Percentiles rank a stretch among this genome's conserved stretches.
Evolutionary conservation across 164 flowering plant species (phyloP).

Genomic region (Hamamelis virginiana): DNA sequence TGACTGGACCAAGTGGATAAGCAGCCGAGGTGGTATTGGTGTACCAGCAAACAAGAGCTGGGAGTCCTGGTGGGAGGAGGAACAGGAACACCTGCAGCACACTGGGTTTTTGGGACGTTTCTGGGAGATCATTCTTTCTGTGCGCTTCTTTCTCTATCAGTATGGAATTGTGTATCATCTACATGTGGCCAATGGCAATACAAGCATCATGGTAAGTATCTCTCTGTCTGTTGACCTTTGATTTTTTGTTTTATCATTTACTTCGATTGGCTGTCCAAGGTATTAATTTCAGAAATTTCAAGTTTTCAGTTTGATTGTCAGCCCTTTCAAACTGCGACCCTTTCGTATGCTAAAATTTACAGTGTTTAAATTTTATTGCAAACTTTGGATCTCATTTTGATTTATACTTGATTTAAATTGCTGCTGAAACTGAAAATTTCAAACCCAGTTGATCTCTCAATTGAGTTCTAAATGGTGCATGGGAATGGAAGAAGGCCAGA

Average conservation of each 20-base stretch:
- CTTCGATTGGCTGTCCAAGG: too few species aligned
- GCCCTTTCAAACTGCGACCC: not conserved
- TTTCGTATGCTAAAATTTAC: not conserved
- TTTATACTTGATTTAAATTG: not conserved
- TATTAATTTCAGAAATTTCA: not conserved
- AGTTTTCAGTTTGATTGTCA: not conserved
- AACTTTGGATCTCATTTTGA: not conserved
- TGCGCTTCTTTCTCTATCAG: conserved; percentile 86
- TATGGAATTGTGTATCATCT: conserved; percentile 93
- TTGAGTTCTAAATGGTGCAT: not conserved
- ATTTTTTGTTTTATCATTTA: not conserved
- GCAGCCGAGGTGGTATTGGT: conserved; percentile 84
- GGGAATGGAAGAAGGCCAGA: not conserved
- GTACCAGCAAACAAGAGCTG: conserved; percentile 92
- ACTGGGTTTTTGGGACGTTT: conserved; percentile 72
- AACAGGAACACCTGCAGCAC: conserved; percentile 79
- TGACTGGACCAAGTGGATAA: conserved; percentile 96
- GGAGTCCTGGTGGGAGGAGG: conserved; percentile 99
- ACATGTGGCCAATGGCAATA: conserved; percentile 53
- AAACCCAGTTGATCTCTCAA: not conserved
- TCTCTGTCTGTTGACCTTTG: not conserved
- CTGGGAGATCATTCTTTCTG: conserved; percentile 72
- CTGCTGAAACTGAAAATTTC: not conserved
- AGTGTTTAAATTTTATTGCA: not conserved
- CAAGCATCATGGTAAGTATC: conserved; percentile 67